Conservation (phyloP, 805 yeast species). For the Wickerhamiella spandovensis region DNA sequence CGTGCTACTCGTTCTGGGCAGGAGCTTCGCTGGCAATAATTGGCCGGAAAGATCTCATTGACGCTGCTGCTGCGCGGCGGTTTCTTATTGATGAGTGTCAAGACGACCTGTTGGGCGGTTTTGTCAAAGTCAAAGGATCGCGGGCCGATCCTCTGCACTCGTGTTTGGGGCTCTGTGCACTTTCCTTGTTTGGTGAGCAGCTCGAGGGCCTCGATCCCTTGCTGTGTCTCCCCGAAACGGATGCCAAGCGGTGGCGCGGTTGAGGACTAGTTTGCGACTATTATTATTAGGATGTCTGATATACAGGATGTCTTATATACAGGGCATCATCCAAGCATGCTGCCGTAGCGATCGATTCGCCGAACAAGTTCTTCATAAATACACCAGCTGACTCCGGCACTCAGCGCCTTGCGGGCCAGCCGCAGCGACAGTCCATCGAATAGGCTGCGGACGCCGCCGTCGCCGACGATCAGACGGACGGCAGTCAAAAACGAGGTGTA, state of each 20-base stretch:
- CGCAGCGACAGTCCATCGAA: constrained; percentile 79
- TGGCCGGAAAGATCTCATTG: constrained; percentile 23
- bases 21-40: constrained; percentile 43
- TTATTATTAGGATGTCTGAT: too few species aligned
- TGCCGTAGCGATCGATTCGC: neutral
- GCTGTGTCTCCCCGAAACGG: constrained; percentile 6
- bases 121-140: constrained; percentile 45
- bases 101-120: constrained; percentile 58
- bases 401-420: constrained; percentile 68
- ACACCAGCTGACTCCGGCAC: constrained; percentile 96
- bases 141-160: constrained; percentile 53
- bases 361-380: constrained; percentile 76
- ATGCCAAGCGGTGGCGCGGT: too few species aligned
- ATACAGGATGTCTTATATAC: too few species aligned
- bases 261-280: too few species aligned
- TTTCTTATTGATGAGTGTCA: constrained; percentile 48
- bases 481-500: constrained; percentile 34
- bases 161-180: constrained; percentile 39
- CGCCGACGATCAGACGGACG: constrained; percentile 25
- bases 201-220: constrained; percentile 20
- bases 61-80: constrained; percentile 25
- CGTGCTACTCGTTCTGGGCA: constrained; percentile 84
- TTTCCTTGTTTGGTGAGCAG: constrained; percentile 24
- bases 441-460: constrained; percentile 40
- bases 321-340: neutral